These are phyloP conservation scores for Verticillium zaregamsianum DNA, from an alignment of 2,329 filamentous ascomycete species.

Conservation along the genomic window DNA sequence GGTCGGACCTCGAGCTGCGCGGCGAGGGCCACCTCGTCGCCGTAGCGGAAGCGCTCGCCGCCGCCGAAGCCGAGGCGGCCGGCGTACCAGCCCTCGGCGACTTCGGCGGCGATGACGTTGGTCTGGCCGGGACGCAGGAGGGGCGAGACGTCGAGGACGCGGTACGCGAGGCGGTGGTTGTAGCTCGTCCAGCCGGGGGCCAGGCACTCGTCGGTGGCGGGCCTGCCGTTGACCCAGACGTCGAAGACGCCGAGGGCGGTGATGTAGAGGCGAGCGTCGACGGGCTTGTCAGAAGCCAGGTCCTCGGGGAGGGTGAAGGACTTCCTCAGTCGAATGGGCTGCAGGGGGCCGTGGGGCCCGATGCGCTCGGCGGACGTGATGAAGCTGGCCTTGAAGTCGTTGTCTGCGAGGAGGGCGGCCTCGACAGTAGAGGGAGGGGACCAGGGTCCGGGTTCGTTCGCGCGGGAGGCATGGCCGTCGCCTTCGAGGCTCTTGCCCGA, in stretches of 20 bases:
- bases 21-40: conserved; percentile 23
- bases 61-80: conserved; percentile 30
- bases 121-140: conserved; percentile 22
- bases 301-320: conserved; percentile 1
- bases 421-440: conserved; percentile 5
- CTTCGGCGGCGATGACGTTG: conserved; percentile 40
- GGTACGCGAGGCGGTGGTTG: conserved; percentile 36
- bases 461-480: not conserved
- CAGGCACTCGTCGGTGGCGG: conserved; percentile 24
- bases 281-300: not conserved
- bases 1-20: conserved; percentile 20
- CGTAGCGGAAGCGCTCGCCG: conserved; percentile 23
- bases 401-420: not conserved
- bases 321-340: conserved; percentile 8
- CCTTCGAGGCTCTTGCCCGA: conserved; percentile 12
- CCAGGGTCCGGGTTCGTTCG: conserved; percentile 1
- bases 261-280: conserved; percentile 26
- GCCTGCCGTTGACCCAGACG: conserved; percentile 31
- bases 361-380: conserved; percentile 2
- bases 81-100: conserved; percentile 49
- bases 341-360: conserved; percentile 2
- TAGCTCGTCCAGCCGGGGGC: conserved; percentile 43
- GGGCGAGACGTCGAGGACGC: conserved; percentile 35
- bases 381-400: conserved; percentile 6
- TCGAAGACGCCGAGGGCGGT: conserved; percentile 31